Percentiles rank a stretch among this genome's conserved stretches.
These are phyloP conservation scores for Mariannaea elegans DNA, from an alignment of 2,329 filamentous ascomycete genomes.

Conservation along the genomic window DNA sequence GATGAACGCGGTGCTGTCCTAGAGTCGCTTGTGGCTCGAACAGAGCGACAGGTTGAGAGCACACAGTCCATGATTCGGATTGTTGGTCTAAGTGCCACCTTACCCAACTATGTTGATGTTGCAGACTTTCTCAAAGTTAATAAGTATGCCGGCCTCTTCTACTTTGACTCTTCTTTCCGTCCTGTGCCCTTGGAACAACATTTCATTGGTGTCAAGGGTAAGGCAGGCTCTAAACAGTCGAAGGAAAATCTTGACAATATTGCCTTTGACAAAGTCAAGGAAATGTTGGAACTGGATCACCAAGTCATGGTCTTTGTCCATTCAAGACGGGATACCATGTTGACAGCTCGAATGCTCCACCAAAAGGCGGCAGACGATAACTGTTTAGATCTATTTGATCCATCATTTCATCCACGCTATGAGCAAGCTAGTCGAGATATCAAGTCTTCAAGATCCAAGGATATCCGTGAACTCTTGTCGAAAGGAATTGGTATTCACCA, in stretches of 20 bases:
- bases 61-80: slow-evolving; percentile 98
- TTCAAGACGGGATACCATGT: slow-evolving; percentile 91
- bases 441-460: slow-evolving; percentile 83
- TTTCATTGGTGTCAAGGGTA: slow-evolving; percentile 95
- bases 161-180: slow-evolving; percentile 95
- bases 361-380: slow-evolving; percentile 86
- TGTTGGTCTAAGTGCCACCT: slow-evolving; percentile 90
- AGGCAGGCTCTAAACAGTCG: slow-evolving; percentile 80
- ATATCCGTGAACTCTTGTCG: slow-evolving; percentile 86
- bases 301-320: slow-evolving; percentile 99
- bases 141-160: slow-evolving; percentile 90
- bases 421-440: slow-evolving; percentile 83
- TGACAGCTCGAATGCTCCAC: slow-evolving; percentile 84
- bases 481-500: slow-evolving; percentile 97
- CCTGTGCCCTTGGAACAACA: slow-evolving; percentile 97
- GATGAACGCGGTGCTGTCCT: slow-evolving; percentile 96
- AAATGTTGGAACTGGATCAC: slow-evolving; percentile 91
- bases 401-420: slow-evolving; percentile 79
- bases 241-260: slow-evolving; percentile 89
- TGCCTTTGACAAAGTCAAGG: slow-evolving; percentile 91
- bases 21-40: slow-evolving; percentile 94
- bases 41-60: slow-evolving; percentile 95
- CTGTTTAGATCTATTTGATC: slow-evolving; percentile 84
- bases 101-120: slow-evolving; percentile 97
- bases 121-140: slow-evolving; percentile 98